Base-by-base conservation (phyloP, 768 basidiomycete species). In the Pleurotus djamor region DNA sequence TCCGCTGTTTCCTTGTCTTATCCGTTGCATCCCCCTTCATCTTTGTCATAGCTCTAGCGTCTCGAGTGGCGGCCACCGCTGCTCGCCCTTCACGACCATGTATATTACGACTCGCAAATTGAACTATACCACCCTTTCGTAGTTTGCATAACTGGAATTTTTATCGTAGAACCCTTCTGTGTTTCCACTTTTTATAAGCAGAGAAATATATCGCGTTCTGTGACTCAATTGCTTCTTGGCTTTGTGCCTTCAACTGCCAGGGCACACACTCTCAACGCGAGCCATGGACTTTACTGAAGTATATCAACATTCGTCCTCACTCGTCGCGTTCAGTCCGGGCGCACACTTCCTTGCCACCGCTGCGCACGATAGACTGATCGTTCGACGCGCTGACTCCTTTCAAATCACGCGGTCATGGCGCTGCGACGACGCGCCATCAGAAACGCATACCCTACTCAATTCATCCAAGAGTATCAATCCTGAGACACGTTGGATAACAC, bases 201-300 rank as follows among this genome's bases (percentile, higher is more conserved):
- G 3, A 28, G 21, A 28, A 28, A 28, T 28, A 28, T 28, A 28
- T 28, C 21, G 21, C 1, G 21, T 28, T 28, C 21, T 28, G 21
- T 28, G 21, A n/a, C n/a, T n/a, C n/a, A n/a, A n/a, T 28, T 28
- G 21, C 21, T 28, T 28, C 21, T 28, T 28, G 21, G 3, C 1
- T 28, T 28, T 28, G 21, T 28, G 3, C 21, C 21, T 1, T 28
- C 21, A 28, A 1, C 21, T 1, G n/a, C n/a, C n/a, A n/a, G n/a
- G n/a, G n/a, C n/a, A 28, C 21, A 28, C 1, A 28, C 1, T 28
- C 3, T 28, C 2, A 28, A 28, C 21, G 21, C 21, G 1, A 1
- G 21, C 51, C 17, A 92, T 92, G 91, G 92, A 94, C 72, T 94
- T 94, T 67, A 94, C 92, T 16, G 90, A 94, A 69, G 80, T 91